A percentile compares a stretch with the other conserved stretches of the same genome.
Evolutionary conservation across 169 alveolate species (phyloP).

Genomic region (Theileria equi): DNA sequence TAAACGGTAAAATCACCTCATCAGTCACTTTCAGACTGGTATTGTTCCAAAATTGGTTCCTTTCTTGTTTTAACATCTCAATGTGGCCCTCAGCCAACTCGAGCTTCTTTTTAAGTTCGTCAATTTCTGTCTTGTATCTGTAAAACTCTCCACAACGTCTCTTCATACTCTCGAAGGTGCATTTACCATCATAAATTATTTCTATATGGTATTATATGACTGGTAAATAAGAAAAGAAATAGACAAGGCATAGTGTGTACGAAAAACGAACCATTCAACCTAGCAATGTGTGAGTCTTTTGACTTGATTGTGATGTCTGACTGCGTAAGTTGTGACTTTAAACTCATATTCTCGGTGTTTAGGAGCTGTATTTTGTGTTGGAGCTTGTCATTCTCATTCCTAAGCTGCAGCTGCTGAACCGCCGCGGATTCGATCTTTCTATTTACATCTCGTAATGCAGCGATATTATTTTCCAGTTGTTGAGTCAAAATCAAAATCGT

Average conservation of each 20-base stretch:
- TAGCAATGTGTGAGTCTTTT: slow-evolving; percentile 30
- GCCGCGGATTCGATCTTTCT: slow-evolving; percentile 41
- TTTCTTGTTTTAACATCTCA: slow-evolving; percentile 32
- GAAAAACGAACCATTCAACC: slow-evolving; percentile 30
- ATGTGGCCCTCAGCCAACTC: slow-evolving; percentile 23
- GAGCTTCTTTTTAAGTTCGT: slow-evolving; percentile 23
- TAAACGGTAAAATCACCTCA: background rate
- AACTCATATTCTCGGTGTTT: slow-evolving; percentile 34
- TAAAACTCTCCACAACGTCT: slow-evolving; percentile 24
- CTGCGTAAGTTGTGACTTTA: slow-evolving; percentile 36
- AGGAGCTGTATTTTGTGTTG: slow-evolving; percentile 21
- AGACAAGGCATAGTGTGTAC: background rate
- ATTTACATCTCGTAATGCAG: slow-evolving; percentile 43
- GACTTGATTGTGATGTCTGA: slow-evolving; percentile 44
- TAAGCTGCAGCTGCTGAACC: slow-evolving; percentile 25
- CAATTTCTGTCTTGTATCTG: slow-evolving; percentile 26
- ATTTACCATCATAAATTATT: slow-evolving; percentile 38
- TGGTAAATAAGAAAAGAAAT: background rate
- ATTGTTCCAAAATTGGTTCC: slow-evolving; percentile 34
- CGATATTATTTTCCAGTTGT: slow-evolving; percentile 26
- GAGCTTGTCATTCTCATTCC: slow-evolving; percentile 27
- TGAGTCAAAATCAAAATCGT: slow-evolving; percentile 26
- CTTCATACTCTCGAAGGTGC: slow-evolving; percentile 54
- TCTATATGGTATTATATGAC: slow-evolving; percentile 3
- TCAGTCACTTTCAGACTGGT: background rate